Base-by-base conservation (phyloP, 805 yeast genomes). In the Saccharomycopsis microspora region DNA sequence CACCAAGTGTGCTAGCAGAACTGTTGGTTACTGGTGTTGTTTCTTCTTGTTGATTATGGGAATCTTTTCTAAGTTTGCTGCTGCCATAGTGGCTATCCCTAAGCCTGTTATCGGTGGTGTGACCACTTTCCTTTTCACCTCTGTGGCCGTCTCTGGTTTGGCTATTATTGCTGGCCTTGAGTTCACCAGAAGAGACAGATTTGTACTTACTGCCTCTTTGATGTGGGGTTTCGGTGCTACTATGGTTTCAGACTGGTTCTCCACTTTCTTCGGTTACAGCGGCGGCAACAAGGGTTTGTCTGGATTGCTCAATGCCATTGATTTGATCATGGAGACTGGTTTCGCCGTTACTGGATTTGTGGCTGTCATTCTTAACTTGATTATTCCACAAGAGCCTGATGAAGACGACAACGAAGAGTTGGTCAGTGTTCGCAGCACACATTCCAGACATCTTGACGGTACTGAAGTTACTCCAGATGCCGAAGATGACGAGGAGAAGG, bases 1-100 rank as follows among this genome's bases (percentile, higher is more conserved):
- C 62, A 89, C 96, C 43, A 86, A 85, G 63, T 87, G 96, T 67
- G 96, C 96, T 43, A 80, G 85, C 58, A 75, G 94, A 67, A 70
- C 74, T 44, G 85, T 76, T 33, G 97, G 93, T 38, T 80, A 78
- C 63, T 82, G 85, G 77, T 76, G 85, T 66, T 82, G 85, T 54
- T 76, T 85, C 69, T 85, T 84, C 70, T 67, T 88, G 55, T 59
- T 88, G 48, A 63, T 88, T 51, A 86, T 88, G 95, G 97, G 97
- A 39, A 65, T 88, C 39, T 84, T 88, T 61, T 73, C 94, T 51
- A 85, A 85, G 64, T 85, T 85, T 61, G 88, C 89, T 37, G 94
- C 93, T 44, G 88, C 95, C n/a, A 71, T 88, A 50, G 86, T 82
- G 32, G 73, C 94, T 35, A 85, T 85, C 58, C 95, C 95, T 39